Percentiles rank a stretch among this genome's conserved stretches.
Evolutionary conservation across 169 alveolate genomes (phyloP).

Genomic region (Amoebophrya sp.): DNA sequence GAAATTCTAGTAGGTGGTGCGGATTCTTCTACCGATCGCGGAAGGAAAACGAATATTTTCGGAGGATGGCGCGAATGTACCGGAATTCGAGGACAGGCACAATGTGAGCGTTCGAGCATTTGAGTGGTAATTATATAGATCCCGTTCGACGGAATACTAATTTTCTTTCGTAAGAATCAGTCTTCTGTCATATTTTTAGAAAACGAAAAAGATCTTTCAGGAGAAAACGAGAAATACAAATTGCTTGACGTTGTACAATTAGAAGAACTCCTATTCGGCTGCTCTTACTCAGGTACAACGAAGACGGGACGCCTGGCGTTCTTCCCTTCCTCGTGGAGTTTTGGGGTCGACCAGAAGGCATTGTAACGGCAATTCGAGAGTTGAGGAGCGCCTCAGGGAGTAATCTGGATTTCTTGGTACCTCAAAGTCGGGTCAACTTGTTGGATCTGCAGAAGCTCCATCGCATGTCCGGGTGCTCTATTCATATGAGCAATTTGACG

Average conservation of each 20-base stretch:
- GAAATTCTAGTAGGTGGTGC: neutral
- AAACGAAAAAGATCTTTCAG: too few species aligned
- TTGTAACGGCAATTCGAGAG: neutral
- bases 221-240: too few species aligned
- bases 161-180: too few species aligned
- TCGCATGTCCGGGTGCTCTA: neutral
- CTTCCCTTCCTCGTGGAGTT: neutral
- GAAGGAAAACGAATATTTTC: neutral
- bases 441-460: neutral
- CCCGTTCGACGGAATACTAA: neutral
- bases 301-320: neutral
- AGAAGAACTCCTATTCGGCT: too few species aligned
- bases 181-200: too few species aligned
- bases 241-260: too few species aligned
- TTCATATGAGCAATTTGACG: neutral
- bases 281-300: neutral
- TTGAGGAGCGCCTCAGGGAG: neutral
- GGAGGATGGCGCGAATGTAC: neutral
- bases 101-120: neutral
- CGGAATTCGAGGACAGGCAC: neutral
- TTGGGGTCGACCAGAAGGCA: neutral
- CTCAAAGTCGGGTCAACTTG: neutral
- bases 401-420: neutral
- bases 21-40: neutral
- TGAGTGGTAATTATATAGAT: neutral